phyloP scores from a whole-genome alignment of 495 filamentous ascomycete species.

The Penicillium atrosanguineum region DNA sequence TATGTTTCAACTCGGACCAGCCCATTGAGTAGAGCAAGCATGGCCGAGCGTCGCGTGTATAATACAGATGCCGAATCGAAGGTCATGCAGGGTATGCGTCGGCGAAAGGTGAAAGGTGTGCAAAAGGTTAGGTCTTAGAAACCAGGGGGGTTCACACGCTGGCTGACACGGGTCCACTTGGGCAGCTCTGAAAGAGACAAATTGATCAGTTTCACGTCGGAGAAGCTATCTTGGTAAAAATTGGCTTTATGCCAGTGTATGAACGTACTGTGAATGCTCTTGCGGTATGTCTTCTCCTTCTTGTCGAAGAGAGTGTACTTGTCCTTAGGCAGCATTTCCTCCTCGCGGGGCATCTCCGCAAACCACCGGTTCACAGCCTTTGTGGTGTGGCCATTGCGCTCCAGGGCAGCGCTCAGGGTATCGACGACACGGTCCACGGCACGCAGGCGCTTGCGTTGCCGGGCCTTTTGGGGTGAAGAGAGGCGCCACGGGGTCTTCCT shows the following conservation, averaged over 20 bases:
- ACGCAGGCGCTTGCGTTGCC: conserved; percentile 81
- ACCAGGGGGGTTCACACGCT: conserved; percentile 89
- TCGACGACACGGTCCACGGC: conserved; percentile 81
- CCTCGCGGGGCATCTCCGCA: conserved; percentile 90
- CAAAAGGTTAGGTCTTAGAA: conserved; percentile 55
- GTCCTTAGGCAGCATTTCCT: conserved; percentile 92
- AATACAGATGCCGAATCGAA: conserved; percentile 28
- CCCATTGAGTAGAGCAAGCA: background rate
- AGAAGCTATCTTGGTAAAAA: background rate
- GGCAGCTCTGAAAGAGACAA: conserved; percentile 63
- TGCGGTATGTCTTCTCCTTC: conserved; percentile 92
- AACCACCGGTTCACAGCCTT: conserved; percentile 85
- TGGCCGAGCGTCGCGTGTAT: conserved; percentile 24
- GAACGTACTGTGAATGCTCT: conserved; percentile 93
- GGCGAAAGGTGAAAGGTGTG: conserved; percentile 10
- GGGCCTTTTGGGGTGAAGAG: conserved; percentile 82
- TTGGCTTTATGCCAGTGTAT: background rate
- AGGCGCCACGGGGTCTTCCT: conserved; percentile 99
- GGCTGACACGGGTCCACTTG: conserved; percentile 94
- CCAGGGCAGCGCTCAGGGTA: conserved; percentile 70
- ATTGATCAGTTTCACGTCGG: background rate
- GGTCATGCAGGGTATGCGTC: conserved; percentile 2
- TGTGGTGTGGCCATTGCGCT: conserved; percentile 63
- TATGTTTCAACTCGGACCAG: conserved; percentile 21
- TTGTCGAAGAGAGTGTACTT: conserved; percentile 98